Evolutionary conservation across 352 stramenopile genomes (phyloP).

Genomic region (Globisporangium orthogonon): DNA sequence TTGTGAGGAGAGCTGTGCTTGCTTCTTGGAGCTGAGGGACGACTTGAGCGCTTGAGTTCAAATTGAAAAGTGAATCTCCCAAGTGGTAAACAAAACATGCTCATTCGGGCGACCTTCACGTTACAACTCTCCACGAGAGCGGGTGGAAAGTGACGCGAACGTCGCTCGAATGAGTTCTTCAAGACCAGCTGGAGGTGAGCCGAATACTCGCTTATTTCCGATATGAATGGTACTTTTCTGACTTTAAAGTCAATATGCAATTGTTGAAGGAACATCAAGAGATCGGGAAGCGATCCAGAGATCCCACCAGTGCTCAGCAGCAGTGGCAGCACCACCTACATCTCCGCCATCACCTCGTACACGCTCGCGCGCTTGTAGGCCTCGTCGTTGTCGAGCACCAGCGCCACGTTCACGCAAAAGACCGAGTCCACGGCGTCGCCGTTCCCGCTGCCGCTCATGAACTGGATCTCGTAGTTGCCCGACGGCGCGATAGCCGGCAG

Average conservation of each 20-base stretch:
- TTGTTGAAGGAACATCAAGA: neutral
- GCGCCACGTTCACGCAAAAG: conserved; percentile 77
- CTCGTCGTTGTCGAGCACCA: conserved; percentile 46
- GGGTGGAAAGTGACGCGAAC: too few species aligned
- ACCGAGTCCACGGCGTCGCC: conserved; percentile 25
- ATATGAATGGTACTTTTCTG: neutral
- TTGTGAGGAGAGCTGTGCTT: conserved; percentile 2
- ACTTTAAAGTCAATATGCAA: neutral
- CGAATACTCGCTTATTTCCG: neutral
- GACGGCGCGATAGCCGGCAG: conserved; percentile 69
- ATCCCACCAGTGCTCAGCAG: too few species aligned
- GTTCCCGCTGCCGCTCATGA: conserved; percentile 45
- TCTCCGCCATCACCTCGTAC: conserved; percentile 61
- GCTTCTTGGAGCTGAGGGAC: conserved; percentile 10
- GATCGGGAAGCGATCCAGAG: neutral
- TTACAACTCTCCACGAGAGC: too few species aligned
- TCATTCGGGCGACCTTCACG: too few species aligned
- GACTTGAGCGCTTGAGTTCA: neutral
- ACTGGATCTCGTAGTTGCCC: conserved; percentile 79
- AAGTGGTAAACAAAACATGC: too few species aligned
- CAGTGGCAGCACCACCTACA: conserved; percentile 27
- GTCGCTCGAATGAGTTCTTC: too few species aligned
- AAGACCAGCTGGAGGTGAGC: too few species aligned
- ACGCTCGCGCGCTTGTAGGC: conserved; percentile 37
- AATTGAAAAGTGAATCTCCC: neutral